phyloP scores from a whole-genome alignment of 768 basidiomycete genomes.

The Boletus vermiculosoides region DNA sequence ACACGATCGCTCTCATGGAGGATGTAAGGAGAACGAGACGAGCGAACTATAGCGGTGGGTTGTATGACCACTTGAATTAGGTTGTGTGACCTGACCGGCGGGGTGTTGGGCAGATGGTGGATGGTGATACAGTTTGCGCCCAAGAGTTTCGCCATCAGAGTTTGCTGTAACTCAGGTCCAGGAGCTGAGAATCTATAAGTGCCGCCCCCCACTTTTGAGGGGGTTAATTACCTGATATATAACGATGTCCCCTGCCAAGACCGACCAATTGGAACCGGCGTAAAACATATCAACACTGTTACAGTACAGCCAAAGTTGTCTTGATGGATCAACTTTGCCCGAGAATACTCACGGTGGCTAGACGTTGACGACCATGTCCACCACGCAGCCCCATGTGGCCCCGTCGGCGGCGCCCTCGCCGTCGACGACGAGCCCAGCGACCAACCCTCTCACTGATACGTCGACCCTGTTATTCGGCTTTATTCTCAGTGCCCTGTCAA shows the following conservation, averaged over 20 bases:
- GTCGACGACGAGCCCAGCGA: background rate
- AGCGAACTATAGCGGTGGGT: slow-evolving; percentile 20
- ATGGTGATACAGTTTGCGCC: slow-evolving; percentile 24
- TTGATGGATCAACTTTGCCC: slow-evolving; percentile 1
- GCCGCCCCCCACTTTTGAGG: background rate
- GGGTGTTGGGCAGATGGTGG: slow-evolving; percentile 16
- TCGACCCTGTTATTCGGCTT: slow-evolving; percentile 34
- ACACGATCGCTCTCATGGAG: slow-evolving; percentile 40
- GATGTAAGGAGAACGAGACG: slow-evolving; percentile 28
- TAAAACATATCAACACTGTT: background rate
- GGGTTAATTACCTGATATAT: slow-evolving; percentile 6
- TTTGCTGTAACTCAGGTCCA: background rate
- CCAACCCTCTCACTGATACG: slow-evolving; percentile 7
- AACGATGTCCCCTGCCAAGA: slow-evolving; percentile 2
- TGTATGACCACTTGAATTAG: background rate
- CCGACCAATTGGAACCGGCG: slow-evolving; percentile 18
- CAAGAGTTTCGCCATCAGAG: background rate
- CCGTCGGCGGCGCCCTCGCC: slow-evolving; percentile 1
- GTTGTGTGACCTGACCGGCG: background rate
- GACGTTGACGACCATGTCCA: slow-evolving; percentile 22
- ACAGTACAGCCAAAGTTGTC: background rate
- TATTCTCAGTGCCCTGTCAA: slow-evolving; percentile 30
- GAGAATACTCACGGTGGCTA: slow-evolving; percentile 15
- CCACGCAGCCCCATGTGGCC: slow-evolving; percentile 8
- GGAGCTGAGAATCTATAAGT: background rate